Conservation (phyloP, 805 yeast genomes). For the Lipomyces lipofer region DNA sequence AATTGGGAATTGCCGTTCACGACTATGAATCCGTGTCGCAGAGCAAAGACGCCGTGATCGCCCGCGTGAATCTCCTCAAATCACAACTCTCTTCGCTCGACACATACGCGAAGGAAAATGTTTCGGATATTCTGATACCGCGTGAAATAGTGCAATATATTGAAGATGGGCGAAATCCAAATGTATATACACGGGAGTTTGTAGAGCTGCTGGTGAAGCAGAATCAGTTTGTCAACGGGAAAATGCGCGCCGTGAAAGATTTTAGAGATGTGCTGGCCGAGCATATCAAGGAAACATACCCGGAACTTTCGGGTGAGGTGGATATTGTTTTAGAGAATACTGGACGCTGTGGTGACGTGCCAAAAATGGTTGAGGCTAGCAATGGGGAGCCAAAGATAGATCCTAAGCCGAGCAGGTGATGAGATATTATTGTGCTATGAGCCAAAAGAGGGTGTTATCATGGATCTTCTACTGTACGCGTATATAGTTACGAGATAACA, state of each 20-base stretch:
- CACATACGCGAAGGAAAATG: slow-evolving; percentile 11
- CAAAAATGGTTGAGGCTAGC: neutral
- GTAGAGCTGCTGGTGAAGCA: slow-evolving; percentile 89
- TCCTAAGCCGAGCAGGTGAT: too few species aligned
- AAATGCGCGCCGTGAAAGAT: slow-evolving; percentile 59
- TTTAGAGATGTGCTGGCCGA: slow-evolving; percentile 67
- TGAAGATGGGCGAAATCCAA: slow-evolving; percentile 96
- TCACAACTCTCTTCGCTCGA: slow-evolving; percentile 21
- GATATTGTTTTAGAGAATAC: slow-evolving; percentile 23
- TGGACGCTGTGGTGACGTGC: slow-evolving; percentile 17
- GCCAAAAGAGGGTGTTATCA: too few species aligned
- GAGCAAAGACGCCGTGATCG: slow-evolving; percentile 59
- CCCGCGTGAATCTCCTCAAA: slow-evolving; percentile 33
- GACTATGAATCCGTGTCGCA: slow-evolving; percentile 89
- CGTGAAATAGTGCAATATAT: slow-evolving; percentile 86
- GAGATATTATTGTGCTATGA: too few species aligned
- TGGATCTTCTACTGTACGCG: too few species aligned
- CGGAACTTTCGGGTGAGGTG: slow-evolving; percentile 64
- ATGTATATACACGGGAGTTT: slow-evolving; percentile 93
- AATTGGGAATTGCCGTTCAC: slow-evolving; percentile 87
- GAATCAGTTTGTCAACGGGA: slow-evolving; percentile 85
- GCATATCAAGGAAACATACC: slow-evolving; percentile 74
- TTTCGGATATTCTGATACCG: slow-evolving; percentile 47
- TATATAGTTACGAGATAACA: too few species aligned
- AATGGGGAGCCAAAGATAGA: too few species aligned